Evolutionary conservation across 345 rosid genomes (phyloP).

Genomic region (Microcos paniculata): DNA sequence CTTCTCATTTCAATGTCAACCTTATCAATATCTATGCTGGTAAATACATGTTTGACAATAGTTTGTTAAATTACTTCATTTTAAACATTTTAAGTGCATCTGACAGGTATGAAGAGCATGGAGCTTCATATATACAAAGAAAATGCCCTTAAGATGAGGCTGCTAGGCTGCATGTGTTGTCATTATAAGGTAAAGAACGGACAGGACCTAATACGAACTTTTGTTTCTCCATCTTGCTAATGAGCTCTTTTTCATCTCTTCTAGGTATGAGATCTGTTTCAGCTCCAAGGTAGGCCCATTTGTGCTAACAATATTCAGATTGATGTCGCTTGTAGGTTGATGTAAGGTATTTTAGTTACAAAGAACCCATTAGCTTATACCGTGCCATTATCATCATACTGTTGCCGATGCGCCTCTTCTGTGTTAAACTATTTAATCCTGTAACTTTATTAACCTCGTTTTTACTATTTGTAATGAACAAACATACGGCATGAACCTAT

Average conservation of each 20-base stretch:
- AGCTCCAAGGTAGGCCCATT: background rate
- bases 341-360: background rate
- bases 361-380: background rate
- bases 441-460: background rate
- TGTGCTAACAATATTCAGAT: background rate
- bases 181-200: conserved; percentile 2
- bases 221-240: background rate
- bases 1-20: background rate
- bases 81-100: background rate
- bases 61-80: background rate
- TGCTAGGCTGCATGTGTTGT: background rate
- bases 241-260: background rate
- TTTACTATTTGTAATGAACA: background rate
- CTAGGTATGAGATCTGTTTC: background rate
- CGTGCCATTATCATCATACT: background rate
- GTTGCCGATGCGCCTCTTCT: background rate
- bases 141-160: conserved; percentile 71
- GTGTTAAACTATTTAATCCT: background rate
- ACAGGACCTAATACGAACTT: background rate
- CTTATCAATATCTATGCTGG: background rate
- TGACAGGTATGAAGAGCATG: conserved; percentile 95
- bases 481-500: background rate
- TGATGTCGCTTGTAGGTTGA: conserved; percentile 5
- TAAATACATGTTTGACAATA: background rate
- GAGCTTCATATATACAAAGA: conserved; percentile 90